Percentiles rank a stretch among this genome's conserved stretches.
Conservation (phyloP, 495 filamentous ascomycete species). For the Xylaria scruposa region DNA sequence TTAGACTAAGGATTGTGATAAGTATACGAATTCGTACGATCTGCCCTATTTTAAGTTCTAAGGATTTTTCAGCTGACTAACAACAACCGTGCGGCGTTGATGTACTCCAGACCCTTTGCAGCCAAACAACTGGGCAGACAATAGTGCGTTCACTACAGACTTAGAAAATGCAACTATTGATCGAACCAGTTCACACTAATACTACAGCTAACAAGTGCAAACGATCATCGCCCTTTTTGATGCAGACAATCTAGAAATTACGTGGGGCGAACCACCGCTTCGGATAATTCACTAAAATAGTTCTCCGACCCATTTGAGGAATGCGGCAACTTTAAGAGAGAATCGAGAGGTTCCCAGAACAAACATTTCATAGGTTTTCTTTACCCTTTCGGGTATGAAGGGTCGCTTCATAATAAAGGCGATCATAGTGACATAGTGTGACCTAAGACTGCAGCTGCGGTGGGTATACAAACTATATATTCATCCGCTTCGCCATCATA, state of each 20-base stretch:
- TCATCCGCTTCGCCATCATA: neutral
- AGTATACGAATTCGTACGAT: neutral
- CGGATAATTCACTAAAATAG: neutral
- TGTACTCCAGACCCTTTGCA: neutral
- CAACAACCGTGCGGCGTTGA: neutral
- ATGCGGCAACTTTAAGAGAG: neutral
- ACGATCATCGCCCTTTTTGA: neutral
- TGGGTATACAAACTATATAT: neutral
- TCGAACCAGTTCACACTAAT: neutral
- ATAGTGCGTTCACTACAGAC: neutral
- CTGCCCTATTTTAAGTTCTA: neutral
- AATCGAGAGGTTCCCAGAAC: neutral
- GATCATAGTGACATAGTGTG: neutral
- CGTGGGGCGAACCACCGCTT: slow-evolving; percentile 8
- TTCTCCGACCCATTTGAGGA: neutral
- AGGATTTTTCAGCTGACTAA: neutral
- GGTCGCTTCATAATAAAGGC: neutral
- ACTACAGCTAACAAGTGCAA: neutral
- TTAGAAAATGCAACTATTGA: slow-evolving; percentile 7
- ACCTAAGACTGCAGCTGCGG: neutral
- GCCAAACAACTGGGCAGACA: neutral
- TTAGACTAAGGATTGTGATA: neutral
- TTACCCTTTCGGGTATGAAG: neutral
- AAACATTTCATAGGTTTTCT: neutral
- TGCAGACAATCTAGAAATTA: neutral